These are phyloP conservation scores for Rhodotorula toruloides DNA, from an alignment of 768 basidiomycete species.

Conservation along the genomic window DNA sequence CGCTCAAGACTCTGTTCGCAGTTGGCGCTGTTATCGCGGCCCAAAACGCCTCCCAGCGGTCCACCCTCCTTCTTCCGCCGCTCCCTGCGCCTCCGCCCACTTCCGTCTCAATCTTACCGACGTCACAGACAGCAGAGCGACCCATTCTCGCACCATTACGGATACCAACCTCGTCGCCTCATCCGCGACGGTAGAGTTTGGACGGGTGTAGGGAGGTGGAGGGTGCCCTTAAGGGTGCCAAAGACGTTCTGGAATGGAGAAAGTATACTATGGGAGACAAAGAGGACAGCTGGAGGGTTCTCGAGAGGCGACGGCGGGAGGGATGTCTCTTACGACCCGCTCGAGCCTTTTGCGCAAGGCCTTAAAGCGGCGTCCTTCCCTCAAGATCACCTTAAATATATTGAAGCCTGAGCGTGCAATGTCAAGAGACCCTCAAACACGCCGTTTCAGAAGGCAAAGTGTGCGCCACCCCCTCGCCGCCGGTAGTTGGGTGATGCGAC, in stretches of 20 bases:
- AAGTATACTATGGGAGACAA: too few relatives aligned
- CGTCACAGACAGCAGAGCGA: not conserved
- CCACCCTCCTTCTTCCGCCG: too few relatives aligned
- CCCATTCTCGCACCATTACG: not conserved
- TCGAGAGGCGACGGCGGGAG: too few relatives aligned
- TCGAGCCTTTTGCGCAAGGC: too few relatives aligned
- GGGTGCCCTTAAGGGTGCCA: not conserved
- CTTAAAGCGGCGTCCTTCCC: too few relatives aligned
- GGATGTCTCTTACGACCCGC: too few relatives aligned
- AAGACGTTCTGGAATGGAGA: not conserved
- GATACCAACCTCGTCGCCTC: not conserved
- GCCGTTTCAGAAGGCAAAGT: too few relatives aligned
- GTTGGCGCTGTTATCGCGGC: not conserved
- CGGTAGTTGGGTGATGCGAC: not conserved
- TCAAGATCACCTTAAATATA: too few relatives aligned
- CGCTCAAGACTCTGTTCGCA: not conserved
- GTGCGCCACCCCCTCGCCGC: not conserved
- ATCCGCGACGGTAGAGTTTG: not conserved
- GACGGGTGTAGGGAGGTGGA: not conserved
- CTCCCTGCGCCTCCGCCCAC: not conserved
- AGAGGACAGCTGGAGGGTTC: too few relatives aligned
- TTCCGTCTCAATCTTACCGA: not conserved
- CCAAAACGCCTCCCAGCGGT: too few relatives aligned
- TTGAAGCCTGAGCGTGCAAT: too few relatives aligned
- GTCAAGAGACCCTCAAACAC: too few relatives aligned